phyloP scores from a whole-genome alignment of 2,329 filamentous ascomycete genomes.

The Coleophoma crateriformis region DNA sequence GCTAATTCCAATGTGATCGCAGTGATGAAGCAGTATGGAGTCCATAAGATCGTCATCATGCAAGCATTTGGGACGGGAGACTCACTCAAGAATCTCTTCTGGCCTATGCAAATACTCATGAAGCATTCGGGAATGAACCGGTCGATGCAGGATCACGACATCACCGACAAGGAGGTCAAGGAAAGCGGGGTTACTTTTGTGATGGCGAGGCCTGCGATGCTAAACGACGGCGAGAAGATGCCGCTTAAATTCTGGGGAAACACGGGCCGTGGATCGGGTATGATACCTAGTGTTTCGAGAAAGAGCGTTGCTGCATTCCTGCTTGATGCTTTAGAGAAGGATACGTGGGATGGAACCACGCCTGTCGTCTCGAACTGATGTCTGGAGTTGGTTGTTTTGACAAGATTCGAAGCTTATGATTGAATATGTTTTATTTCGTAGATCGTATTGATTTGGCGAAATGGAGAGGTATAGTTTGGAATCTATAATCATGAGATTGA shows the following conservation, averaged over 20 bases:
- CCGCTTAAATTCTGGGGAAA: conserved; percentile 7
- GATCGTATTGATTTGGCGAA: too few species aligned
- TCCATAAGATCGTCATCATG: conserved; percentile 40
- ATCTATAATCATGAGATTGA: too few species aligned
- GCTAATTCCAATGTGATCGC: conserved; percentile 30
- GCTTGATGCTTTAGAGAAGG: conserved; percentile 35
- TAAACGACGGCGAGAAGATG: conserved; percentile 7
- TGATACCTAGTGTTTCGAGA: conserved; percentile 10
- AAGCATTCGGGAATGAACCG: conserved; percentile 38
- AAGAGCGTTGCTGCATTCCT: conserved; percentile 40
- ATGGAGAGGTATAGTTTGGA: too few species aligned
- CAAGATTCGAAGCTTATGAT: too few species aligned
- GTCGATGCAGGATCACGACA: conserved; percentile 41
- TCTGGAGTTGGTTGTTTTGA: too few species aligned
- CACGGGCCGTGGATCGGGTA: conserved; percentile 10
- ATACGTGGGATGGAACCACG: conserved; percentile 35
- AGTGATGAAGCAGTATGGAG: conserved; percentile 29
- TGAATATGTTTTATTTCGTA: too few species aligned
- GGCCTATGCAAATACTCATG: conserved; percentile 38
- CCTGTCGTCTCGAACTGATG: conserved; percentile 41
- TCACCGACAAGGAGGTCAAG: conserved; percentile 15
- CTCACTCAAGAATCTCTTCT: conserved; percentile 36
- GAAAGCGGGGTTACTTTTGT: conserved; percentile 11
- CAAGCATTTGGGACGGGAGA: conserved; percentile 43
- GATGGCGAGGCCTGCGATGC: conserved; percentile 8